phyloP scores from a whole-genome alignment of 768 basidiomycete species.

The Pisolithus albus region DNA sequence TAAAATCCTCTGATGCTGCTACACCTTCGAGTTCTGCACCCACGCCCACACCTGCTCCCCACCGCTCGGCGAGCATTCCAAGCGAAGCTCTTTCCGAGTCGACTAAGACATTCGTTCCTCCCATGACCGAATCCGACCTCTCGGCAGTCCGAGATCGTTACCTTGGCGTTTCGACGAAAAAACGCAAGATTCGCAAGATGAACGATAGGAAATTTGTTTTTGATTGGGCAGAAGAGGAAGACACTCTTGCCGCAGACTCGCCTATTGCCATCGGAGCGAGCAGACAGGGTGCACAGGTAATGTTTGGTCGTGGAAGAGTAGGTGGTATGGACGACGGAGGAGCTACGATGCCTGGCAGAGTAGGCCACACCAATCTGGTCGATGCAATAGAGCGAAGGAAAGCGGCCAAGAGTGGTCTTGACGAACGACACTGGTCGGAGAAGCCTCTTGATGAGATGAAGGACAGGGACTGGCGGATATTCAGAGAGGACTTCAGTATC shows the following conservation, averaged over 20 bases:
- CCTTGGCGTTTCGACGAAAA: constrained; percentile 90
- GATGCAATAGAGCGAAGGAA: constrained; percentile 79
- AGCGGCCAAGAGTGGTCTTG: constrained; percentile 74
- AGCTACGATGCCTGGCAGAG: constrained; percentile 27
- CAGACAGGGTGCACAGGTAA: constrained; percentile 77
- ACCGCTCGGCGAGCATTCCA: constrained; percentile 20
- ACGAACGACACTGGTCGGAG: constrained; percentile 97
- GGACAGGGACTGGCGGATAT: constrained; percentile 98
- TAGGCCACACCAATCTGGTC: constrained; percentile 51
- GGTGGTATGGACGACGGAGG: constrained; percentile 85
- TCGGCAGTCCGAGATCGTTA: constrained; percentile 85
- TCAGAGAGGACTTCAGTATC: constrained; percentile 97
- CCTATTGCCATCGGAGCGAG: constrained; percentile 64
- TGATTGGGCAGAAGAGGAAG: constrained; percentile 96
- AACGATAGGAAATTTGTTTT: constrained; percentile 98
- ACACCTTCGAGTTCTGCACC: constrained; percentile 34
- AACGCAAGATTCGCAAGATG: constrained; percentile 90
- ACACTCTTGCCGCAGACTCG: constrained; percentile 77
- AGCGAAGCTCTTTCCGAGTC: constrained; percentile 29
- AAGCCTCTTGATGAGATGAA: constrained; percentile 89
- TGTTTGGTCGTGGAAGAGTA: constrained; percentile 80
- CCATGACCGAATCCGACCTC: constrained; percentile 77
- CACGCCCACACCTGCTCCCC: constrained; percentile 52
- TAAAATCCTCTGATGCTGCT: constrained; percentile 31
- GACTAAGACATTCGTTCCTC: constrained; percentile 41